Evolutionary conservation across 257 asterid species (phyloP), one percentile per base, ranked within the genome.

Genomic region (Dorcoceras hygrometricum): DNA sequence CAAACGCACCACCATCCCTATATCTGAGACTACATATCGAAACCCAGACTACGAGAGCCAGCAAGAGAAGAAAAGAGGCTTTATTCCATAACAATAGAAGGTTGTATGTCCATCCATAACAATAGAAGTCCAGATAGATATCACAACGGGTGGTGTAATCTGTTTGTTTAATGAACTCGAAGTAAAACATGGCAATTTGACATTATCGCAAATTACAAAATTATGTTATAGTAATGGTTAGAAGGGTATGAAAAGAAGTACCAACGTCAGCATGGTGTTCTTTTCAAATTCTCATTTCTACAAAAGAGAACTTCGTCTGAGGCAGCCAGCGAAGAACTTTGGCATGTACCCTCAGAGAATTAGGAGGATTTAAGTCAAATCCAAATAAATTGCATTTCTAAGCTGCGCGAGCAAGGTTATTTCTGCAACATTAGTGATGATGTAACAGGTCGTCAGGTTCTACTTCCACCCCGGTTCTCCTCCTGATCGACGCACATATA

Each of bases 361-460:
- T 10, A 22, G 16, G 70, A 63, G 75, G 75, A 50, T 63, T 63
- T 58, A 19, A 65, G 65, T 69, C 4, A 23, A 65, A 32, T 46
- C 16, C 10, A 10, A 63, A 20, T 12, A 6, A 36, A 71, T n/a
- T n/a, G 18, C 36, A 57, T 54, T 46, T 24, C 22, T 23, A 51
- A 14, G 61, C 68, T 18, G 14, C 26, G 5, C 3, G 19, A 12
- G 31, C 5, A 8, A 8, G 25, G 11, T 0, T 12, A 19, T 56
- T 23, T 22, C 10, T 32, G 26, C 56, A 12, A 29, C 43, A 57
- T 73, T 73, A 67, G 23, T 71, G 74, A 18, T 36, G n/a, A n/a
- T 75, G 88, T 62, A 86, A 70, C 51, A 89, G 81, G 66, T 91
- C 95, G 48, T 87, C 90, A 0, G 87, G 83, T 51, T 87, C 83